Evolutionary conservation across 73 alveolate genomes (phyloP), one percentile per base, ranked within the genome.

Genomic region (Symbiodinium natans): DNA sequence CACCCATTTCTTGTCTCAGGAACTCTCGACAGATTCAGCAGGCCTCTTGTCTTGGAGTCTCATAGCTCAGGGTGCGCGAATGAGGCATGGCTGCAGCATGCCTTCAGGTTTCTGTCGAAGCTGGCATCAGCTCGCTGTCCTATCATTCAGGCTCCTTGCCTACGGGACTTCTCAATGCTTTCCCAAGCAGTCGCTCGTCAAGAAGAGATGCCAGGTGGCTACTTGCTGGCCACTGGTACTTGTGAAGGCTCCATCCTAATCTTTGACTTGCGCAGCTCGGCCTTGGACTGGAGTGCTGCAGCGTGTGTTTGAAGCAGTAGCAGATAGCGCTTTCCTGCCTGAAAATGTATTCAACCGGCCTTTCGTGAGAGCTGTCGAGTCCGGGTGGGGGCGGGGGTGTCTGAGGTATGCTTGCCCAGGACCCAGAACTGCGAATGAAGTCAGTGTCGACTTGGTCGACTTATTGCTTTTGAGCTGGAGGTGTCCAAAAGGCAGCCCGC

Each of bases 71-170:
- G 87, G 23, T 13, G 13, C 33, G 31, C 36, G 59, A 46, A 25
- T 11, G 46, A n/a, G 77, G 59, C 38, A 40, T 85, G 77, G 34
- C 6, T 6, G 59, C 21, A 13, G 11, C 54, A 33, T 13, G 5
- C n/a, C 41, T 52, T 41, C 87, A 90, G 97, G 97, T 90, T 38
- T 90, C 97, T 2, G 97, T 90, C 46, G 97, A 90, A 54, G 80
- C 89, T 29, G 97, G 97, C 89, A 90, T 90, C 77, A 90, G 34
- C 29, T 71, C 97, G 41, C 77, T 90, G 40, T 90, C 97, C 36
- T 90, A 90, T 59, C 97, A 90, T 42, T 90, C 97, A 90, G 97
- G 95, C 31, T 56, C 29, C 0, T 11, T 31, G 95, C 5, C 36
- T 42, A 10, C 39, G 41, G 41, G 27, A 73, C 73, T 83, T 54